phyloP scores from a whole-genome alignment of 371 early-diverging fungal genomes.

The Syncephalastrum sp. region DNA sequence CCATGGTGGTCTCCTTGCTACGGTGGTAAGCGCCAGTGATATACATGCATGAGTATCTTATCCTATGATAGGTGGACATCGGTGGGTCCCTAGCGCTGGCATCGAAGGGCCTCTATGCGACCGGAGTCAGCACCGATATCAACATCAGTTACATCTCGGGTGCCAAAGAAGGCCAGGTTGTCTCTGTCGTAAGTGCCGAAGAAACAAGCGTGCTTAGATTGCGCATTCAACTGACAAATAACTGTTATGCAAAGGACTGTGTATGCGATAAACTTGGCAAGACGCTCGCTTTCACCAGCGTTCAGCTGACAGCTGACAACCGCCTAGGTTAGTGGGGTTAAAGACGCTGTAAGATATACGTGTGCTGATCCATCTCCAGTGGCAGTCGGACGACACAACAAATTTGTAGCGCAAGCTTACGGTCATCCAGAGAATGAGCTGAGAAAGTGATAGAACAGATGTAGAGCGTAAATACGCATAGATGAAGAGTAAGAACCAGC shows the following conservation, averaged over 20 bases:
- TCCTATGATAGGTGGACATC: slow-evolving; percentile 36
- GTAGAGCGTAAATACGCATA: slow-evolving; percentile 6
- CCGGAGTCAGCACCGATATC: slow-evolving; percentile 67
- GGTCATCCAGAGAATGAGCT: slow-evolving; percentile 39
- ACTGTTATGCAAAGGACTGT: slow-evolving; percentile 33
- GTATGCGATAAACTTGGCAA: slow-evolving; percentile 62
- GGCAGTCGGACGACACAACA: slow-evolving; percentile 64
- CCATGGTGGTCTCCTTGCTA: slow-evolving; percentile 62
- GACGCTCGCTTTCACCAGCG: slow-evolving; percentile 58
- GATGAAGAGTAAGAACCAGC: not conserved
- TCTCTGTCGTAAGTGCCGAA: slow-evolving; percentile 34
- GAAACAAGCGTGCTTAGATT: not conserved
- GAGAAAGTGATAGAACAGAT: slow-evolving; percentile 10
- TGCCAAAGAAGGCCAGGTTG: slow-evolving; percentile 52
- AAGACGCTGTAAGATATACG: not conserved
- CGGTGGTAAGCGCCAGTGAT: slow-evolving; percentile 37
- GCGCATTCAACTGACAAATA: not conserved
- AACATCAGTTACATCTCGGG: slow-evolving; percentile 59
- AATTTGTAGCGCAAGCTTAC: slow-evolving; percentile 57
- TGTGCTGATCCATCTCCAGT: slow-evolving; percentile 18
- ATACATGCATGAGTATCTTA: not conserved
- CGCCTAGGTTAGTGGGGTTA: slow-evolving; percentile 29
- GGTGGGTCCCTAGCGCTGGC: slow-evolving; percentile 66
- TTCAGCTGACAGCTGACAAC: slow-evolving; percentile 50
- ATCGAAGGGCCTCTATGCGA: slow-evolving; percentile 56